A percentile compares a stretch with the other conserved stretches of the same genome.
phyloP scores from a whole-genome alignment of 805 yeast species.

The Hanseniaspora jakobsenii region DNA sequence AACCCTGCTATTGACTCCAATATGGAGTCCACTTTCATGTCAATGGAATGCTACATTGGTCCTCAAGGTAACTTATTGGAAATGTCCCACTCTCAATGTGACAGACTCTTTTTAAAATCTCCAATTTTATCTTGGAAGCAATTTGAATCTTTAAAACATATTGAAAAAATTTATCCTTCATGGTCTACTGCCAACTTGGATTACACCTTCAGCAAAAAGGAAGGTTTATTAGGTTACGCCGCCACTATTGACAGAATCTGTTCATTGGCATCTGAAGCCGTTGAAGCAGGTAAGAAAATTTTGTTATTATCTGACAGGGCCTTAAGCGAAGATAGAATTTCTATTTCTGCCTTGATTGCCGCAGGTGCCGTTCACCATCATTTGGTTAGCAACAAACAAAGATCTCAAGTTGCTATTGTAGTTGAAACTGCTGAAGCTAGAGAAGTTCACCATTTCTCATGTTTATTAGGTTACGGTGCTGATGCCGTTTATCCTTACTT shows the following conservation, averaged over 20 bases:
- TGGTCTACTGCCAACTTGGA: constrained; percentile 80
- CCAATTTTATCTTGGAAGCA: constrained; percentile 71
- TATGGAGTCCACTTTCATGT: constrained; percentile 93
- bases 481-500: constrained; percentile 92
- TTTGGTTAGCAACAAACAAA: constrained; percentile 86
- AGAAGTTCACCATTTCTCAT: constrained; percentile 93
- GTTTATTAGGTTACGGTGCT: constrained; percentile 91
- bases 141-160: constrained; percentile 59
- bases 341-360: constrained; percentile 84
- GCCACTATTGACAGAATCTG: constrained; percentile 78
- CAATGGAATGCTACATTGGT: constrained; percentile 90
- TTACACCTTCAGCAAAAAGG: constrained; percentile 72
- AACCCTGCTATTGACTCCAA: constrained; percentile 98
- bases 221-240: constrained; percentile 78
- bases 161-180: constrained; percentile 63
- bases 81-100: constrained; percentile 85
- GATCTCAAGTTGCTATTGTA: constrained; percentile 85
- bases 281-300: constrained; percentile 61
- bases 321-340: constrained; percentile 48
- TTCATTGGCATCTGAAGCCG: constrained; percentile 73
- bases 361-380: constrained; percentile 95
- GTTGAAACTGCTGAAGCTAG: constrained; percentile 95
- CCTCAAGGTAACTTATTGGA: constrained; percentile 93
- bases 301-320: constrained; percentile 65
- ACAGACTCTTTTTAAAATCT: constrained; percentile 67